These are phyloP conservation scores for Phytophthora sp. DNA, from an alignment of 352 stramenopile genomes.

Conservation along the genomic window DNA sequence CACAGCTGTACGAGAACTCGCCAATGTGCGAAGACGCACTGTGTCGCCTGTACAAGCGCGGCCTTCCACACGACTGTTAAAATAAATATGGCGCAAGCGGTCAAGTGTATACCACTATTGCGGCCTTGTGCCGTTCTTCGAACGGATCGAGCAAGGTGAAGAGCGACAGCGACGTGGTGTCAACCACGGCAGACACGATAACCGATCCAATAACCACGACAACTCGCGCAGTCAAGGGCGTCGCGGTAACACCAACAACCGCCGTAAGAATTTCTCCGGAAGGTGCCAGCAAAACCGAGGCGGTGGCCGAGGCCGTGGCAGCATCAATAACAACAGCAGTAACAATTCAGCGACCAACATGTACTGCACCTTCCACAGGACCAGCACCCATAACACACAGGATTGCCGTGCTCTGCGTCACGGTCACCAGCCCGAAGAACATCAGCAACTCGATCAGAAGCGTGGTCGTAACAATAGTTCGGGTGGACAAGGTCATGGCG, in stretches of 20 bases:
- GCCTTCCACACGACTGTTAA: conserved; percentile 7
- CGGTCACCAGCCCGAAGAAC: conserved; percentile 1
- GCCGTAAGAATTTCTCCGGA: not conserved
- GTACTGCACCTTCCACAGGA: conserved; percentile 12
- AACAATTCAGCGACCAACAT: not conserved
- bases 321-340: not conserved
- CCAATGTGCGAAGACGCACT: conserved; percentile 6
- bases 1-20: not conserved
- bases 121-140: conserved; percentile 4
- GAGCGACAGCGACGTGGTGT: not conserved
- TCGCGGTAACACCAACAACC: not conserved
- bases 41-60: conserved; percentile 11
- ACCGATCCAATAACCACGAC: not conserved
- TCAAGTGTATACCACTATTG: not conserved
- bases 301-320: not conserved
- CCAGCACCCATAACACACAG: conserved; percentile 4
- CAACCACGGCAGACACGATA: not conserved
- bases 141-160: conserved; percentile 6
- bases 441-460: not conserved
- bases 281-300: not conserved
- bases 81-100: conserved; percentile 19
- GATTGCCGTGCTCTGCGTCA: not conserved
- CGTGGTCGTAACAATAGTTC: not conserved
- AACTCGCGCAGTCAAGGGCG: not conserved
- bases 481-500: no score